A percentile compares a stretch with the other conserved stretches of the same genome.
Evolutionary conservation across 345 rosid species (phyloP).

Genomic region (Linum tenue): DNA sequence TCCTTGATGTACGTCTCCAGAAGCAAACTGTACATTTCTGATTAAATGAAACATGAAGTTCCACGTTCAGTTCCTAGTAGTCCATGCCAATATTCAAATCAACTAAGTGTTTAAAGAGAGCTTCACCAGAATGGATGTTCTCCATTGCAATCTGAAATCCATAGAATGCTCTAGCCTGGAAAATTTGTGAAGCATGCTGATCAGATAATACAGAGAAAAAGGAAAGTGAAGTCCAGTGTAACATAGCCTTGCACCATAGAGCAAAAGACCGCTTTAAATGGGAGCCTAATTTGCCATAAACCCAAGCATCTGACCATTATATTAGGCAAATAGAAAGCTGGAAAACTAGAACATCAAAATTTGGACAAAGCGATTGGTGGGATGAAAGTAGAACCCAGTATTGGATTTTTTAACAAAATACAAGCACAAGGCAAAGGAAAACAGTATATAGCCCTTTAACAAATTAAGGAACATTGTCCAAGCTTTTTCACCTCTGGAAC

Average conservation of each 20-base stretch:
- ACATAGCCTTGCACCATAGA: neutral
- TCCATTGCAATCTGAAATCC: slow-evolving; percentile 96
- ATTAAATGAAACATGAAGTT: slow-evolving; percentile 6
- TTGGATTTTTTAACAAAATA: neutral
- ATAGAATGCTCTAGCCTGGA: slow-evolving; percentile 86
- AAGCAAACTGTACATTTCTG: slow-evolving; percentile 93
- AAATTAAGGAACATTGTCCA: neutral
- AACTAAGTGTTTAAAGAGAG: slow-evolving; percentile 13
- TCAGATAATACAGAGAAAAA: slow-evolving; percentile 18
- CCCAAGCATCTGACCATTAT: neutral
- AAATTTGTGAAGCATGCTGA: slow-evolving; percentile 9
- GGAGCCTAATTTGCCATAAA: neutral
- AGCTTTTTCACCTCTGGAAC: slow-evolving; percentile 56
- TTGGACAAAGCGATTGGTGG: neutral
- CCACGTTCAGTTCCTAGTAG: slow-evolving; percentile 11
- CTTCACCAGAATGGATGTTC: slow-evolving; percentile 85
- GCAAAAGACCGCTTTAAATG: neutral
- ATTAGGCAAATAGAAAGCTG: neutral
- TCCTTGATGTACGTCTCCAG: slow-evolving; percentile 87
- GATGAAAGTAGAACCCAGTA: neutral
- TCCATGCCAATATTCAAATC: neutral
- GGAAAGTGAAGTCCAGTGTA: neutral
- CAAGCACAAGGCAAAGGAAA: neutral
- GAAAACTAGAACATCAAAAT: neutral
- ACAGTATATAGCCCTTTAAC: too few species aligned